Evolutionary conservation across 2,329 filamentous ascomycete species (phyloP).

Genomic region (Drechslerella stenobrocha): DNA sequence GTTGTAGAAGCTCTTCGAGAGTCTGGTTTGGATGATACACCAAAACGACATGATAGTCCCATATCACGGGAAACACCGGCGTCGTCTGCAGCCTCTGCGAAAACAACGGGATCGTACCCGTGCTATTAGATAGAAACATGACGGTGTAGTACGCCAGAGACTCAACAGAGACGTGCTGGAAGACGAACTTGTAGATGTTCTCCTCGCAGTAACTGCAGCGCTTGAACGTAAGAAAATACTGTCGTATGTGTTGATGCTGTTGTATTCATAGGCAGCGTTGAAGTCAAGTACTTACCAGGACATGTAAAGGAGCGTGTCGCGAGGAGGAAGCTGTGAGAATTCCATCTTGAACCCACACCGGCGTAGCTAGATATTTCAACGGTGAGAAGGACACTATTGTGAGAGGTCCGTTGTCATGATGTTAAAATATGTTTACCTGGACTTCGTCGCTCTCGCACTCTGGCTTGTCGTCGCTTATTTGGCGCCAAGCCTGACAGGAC

Average conservation of each 20-base stretch:
- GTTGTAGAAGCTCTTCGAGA: slow-evolving; percentile 23
- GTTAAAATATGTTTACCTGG: too few relatives aligned
- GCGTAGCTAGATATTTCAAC: neutral
- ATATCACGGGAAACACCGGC: slow-evolving; percentile 6
- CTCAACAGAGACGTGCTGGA: slow-evolving; percentile 36
- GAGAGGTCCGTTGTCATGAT: neutral
- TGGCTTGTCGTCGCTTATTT: neutral
- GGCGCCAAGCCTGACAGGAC: slow-evolving; percentile 5
- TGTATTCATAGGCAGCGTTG: slow-evolving; percentile 23
- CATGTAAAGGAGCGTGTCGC: slow-evolving; percentile 38
- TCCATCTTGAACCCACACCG: slow-evolving; percentile 18
- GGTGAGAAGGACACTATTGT: neutral
- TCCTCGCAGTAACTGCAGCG: slow-evolving; percentile 52
- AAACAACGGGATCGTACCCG: slow-evolving; percentile 46
- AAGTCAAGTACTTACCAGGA: slow-evolving; percentile 27
- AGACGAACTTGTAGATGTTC: slow-evolving; percentile 51
- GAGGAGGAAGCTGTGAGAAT: slow-evolving; percentile 38
- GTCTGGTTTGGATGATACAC: slow-evolving; percentile 41
- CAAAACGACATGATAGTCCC: slow-evolving; percentile 52
- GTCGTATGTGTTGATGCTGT: slow-evolving; percentile 20
- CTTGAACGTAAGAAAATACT: neutral
- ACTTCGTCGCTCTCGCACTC: too few relatives aligned
- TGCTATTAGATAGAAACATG: slow-evolving; percentile 51
- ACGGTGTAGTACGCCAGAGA: slow-evolving; percentile 47
- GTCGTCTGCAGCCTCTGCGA: slow-evolving; percentile 33